A percentile compares a stretch with the other conserved stretches of the same genome.
Evolutionary conservation across 306 rosid species (phyloP).

Genomic region (Quillaja saponaria): DNA sequence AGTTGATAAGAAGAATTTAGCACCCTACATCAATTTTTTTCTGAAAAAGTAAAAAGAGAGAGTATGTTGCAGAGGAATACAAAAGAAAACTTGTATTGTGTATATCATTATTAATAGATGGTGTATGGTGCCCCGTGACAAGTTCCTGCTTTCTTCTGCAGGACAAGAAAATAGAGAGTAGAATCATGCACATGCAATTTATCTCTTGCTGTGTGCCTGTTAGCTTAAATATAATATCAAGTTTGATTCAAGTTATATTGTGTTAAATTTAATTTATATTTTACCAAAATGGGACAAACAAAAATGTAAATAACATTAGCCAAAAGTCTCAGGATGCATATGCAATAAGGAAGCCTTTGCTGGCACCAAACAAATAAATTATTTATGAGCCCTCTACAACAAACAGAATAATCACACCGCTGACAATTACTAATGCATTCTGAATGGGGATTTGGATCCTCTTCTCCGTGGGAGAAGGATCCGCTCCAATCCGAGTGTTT

Average conservation of each 20-base stretch:
- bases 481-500: too few species aligned
- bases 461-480: too few species aligned
- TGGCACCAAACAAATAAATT: constrained; percentile 24
- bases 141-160: constrained; percentile 11
- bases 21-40: constrained; percentile 25
- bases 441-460: too few species aligned
- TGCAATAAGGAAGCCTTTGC: too few species aligned
- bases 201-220: constrained; percentile 22
- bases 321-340: too few species aligned
- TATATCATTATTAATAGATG: constrained; percentile 16
- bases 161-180: background rate
- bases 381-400: constrained; percentile 2
- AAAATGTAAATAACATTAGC: too few species aligned
- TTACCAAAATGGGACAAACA: too few species aligned
- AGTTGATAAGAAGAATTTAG: constrained; percentile 21
- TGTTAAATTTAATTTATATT: too few species aligned
- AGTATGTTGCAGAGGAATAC: constrained; percentile 15
- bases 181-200: constrained; percentile 1
- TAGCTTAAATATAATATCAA: constrained; percentile 2
- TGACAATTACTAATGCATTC: constrained; percentile 9
- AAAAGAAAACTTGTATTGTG: constrained; percentile 26
- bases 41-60: background rate
- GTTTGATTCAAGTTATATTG: constrained; percentile 2
- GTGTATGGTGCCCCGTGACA: background rate
- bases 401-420: constrained; percentile 13